A percentile compares a stretch with the other conserved stretches of the same genome.
phyloP scores from a whole-genome alignment of 2,329 filamentous ascomycete species.

The Alternaria ethzedia region DNA sequence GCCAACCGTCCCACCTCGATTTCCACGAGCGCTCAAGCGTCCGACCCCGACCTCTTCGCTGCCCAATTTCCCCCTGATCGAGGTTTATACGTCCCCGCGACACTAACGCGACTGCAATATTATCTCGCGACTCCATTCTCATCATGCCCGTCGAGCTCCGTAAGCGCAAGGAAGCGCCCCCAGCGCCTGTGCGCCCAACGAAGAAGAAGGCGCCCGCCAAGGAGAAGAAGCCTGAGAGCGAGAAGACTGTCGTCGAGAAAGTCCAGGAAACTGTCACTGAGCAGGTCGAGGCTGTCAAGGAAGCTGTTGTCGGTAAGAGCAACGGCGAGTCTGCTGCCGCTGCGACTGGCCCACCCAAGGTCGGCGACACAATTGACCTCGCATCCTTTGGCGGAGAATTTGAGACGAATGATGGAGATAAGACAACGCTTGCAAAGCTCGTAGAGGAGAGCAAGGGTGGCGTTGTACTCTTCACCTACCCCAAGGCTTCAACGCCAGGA shows the following conservation, averaged over 20 bases:
- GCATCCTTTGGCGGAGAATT: conserved; percentile 70
- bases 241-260: conserved; percentile 46
- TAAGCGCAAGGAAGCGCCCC: conserved; percentile 65
- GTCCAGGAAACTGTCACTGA: conserved; percentile 41
- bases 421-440: conserved; percentile 79
- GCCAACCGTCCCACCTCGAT: conserved; percentile 21
- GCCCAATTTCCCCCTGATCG: conserved; percentile 4
- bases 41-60: conserved; percentile 2
- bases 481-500: conserved; percentile 90
- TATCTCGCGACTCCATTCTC: conserved; percentile 30
- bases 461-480: conserved; percentile 93
- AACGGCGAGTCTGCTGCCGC: conserved; percentile 27
- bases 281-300: conserved; percentile 42
- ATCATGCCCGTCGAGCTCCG: conserved; percentile 63
- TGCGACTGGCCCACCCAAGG: conserved; percentile 37
- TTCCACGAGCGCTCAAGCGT: conserved; percentile 4
- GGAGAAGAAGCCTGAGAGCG: conserved; percentile 35
- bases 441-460: conserved; percentile 83
- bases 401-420: conserved; percentile 82
- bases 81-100: conserved; percentile 21
- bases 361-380: conserved; percentile 61
- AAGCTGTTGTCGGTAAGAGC: conserved; percentile 38
- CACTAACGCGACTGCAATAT: conserved; percentile 25
- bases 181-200: conserved; percentile 54
- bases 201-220: conserved; percentile 56